Evolutionary conservation across 2,329 filamentous ascomycete species (phyloP).

Genomic region (Diaporthe citrichinensis): DNA sequence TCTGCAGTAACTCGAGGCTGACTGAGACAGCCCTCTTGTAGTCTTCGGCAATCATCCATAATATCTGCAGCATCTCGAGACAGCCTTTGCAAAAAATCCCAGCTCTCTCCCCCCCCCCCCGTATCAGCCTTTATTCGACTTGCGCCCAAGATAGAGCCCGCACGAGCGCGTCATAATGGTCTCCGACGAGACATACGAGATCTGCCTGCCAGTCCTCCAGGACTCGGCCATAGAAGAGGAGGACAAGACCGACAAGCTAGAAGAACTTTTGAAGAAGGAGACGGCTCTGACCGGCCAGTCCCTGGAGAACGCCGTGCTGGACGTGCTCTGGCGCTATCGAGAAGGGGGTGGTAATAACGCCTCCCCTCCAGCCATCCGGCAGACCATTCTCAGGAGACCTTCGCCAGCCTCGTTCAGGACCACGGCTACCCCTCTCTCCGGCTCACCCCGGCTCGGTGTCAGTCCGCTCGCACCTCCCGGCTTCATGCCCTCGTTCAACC

Average conservation of each 20-base stretch:
- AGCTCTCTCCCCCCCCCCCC: background rate
- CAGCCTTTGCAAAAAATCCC: conserved; percentile 25
- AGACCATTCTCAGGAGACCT: conserved; percentile 89
- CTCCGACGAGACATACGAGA: conserved; percentile 91
- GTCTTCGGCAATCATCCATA: conserved; percentile 17
- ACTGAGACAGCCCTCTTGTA: conserved; percentile 37
- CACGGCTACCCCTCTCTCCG: conserved; percentile 83
- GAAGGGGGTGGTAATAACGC: conserved; percentile 74
- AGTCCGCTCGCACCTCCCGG: conserved; percentile 89
- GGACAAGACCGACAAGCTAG: conserved; percentile 92
- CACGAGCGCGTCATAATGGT: conserved; percentile 72
- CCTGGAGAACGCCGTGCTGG: conserved; percentile 91
- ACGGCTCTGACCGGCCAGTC: conserved; percentile 81
- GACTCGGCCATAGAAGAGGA: conserved; percentile 89
- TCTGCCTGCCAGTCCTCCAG: conserved; percentile 90
- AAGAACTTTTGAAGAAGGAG: conserved; percentile 86
- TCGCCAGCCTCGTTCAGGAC: conserved; percentile 96
- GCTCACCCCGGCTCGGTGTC: conserved; percentile 85
- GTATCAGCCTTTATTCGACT: background rate
- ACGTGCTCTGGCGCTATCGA: conserved; percentile 89
- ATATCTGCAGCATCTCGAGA: conserved; percentile 16
- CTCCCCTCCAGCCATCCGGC: conserved; percentile 87
- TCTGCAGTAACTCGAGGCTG: conserved; percentile 30
- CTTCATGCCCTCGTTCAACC: conserved; percentile 83
- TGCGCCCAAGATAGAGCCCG: conserved; percentile 31